phyloP scores from a whole-genome alignment of 2,329 filamentous ascomycete genomes.

The Diaporthe nobilis region DNA sequence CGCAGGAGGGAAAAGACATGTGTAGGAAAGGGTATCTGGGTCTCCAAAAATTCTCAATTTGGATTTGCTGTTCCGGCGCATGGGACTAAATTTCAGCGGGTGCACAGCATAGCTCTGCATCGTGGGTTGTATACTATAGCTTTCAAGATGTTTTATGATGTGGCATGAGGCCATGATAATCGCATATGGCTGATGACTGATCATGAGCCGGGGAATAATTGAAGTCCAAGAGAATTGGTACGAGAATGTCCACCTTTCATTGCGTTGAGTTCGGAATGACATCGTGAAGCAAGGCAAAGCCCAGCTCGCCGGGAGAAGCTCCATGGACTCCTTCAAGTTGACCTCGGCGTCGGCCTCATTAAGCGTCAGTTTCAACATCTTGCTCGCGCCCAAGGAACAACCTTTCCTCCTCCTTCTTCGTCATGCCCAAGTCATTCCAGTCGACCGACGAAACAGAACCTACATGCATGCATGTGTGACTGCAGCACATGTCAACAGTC shows the following conservation, averaged over 20 bases:
- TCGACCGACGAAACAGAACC: too few species aligned
- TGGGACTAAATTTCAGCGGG: neutral
- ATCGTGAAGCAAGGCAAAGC: neutral
- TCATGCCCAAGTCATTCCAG: too few species aligned
- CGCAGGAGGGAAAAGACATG: too few species aligned
- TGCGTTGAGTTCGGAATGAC: neutral
- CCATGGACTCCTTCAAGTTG: neutral
- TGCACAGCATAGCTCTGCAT: neutral
- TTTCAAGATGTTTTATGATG: neutral
- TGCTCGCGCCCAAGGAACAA: too few species aligned
- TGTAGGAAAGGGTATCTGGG: conserved; percentile 13
- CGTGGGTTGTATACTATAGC: neutral
- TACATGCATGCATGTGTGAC: too few species aligned
- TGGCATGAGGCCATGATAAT: conserved; percentile 20
- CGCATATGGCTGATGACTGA: neutral
- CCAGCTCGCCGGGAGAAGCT: neutral
- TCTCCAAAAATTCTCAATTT: neutral
- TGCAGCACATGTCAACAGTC: too few species aligned
- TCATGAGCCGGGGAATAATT: conserved; percentile 9
- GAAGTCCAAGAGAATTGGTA: neutral
- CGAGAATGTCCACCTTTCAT: neutral
- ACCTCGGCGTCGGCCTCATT: neutral
- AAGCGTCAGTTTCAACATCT: neutral
- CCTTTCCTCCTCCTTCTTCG: neutral
- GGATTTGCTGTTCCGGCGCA: neutral